phyloP scores from a whole-genome alignment of 371 early-diverging fungal genomes.

The Rhizopus delemar region DNA sequence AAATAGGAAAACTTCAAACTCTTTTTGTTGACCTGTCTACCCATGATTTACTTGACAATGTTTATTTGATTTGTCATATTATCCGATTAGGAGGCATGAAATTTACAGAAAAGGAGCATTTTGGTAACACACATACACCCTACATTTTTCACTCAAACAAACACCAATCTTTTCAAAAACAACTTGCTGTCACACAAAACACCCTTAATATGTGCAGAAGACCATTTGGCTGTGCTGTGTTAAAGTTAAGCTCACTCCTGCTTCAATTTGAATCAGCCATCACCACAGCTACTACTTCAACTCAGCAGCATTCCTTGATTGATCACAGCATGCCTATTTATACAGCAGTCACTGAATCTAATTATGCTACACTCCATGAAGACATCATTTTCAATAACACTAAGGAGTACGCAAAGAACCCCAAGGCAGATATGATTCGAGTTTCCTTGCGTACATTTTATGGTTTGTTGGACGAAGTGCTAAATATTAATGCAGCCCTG shows the following conservation, averaged over 20 bases:
- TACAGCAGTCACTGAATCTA: constrained; percentile 54
- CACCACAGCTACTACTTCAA: background rate
- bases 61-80: constrained; percentile 67
- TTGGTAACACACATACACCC: constrained; percentile 14
- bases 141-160: constrained; percentile 19
- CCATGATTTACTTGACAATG: constrained; percentile 53
- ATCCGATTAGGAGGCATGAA: constrained; percentile 68
- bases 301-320: background rate
- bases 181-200: background rate
- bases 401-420: constrained; percentile 50
- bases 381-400: constrained; percentile 57
- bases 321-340: constrained; percentile 64
- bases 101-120: constrained; percentile 47
- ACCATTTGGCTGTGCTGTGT: constrained; percentile 71
- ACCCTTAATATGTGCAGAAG: constrained; percentile 37
- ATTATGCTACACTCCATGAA: constrained; percentile 58
- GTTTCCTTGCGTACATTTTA: constrained; percentile 55
- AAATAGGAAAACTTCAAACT: constrained; percentile 55
- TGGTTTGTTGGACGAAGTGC: constrained; percentile 48
- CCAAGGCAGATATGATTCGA: constrained; percentile 58
- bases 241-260: constrained; percentile 51
- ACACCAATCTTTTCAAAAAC: constrained; percentile 13
- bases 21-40: constrained; percentile 61
- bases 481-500: constrained; percentile 51
- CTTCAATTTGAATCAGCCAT: constrained; percentile 16